These are phyloP conservation scores for Clavispora carvajalis DNA, from an alignment of 805 yeast genomes.

Conservation along the genomic window DNA sequence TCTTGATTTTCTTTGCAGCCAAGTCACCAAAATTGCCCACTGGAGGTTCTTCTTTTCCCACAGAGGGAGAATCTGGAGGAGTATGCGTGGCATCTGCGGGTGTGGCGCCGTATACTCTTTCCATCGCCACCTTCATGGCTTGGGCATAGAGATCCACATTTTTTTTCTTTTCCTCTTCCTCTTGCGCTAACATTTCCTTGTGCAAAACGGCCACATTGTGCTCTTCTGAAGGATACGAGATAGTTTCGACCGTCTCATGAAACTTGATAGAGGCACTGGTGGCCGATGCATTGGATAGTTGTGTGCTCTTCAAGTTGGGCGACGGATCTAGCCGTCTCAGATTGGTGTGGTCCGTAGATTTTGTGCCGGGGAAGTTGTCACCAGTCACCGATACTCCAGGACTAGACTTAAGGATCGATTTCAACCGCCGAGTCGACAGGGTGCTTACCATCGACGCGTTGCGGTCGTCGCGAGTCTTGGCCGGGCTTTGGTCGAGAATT, in stretches of 20 bases:
- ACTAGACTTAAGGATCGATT: conserved; percentile 31
- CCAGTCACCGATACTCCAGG: background rate
- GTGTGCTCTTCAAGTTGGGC: background rate
- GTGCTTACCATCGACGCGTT: conserved; percentile 11
- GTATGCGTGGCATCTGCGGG: conserved; percentile 1
- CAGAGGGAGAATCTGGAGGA: conserved; percentile 1
- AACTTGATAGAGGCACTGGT: conserved; percentile 31
- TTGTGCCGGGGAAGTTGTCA: background rate
- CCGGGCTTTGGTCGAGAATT: conserved; percentile 1
- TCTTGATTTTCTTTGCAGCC: conserved; percentile 10
- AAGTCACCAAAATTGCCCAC: background rate
- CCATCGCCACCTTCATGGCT: conserved; percentile 53
- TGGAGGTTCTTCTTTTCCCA: conserved; percentile 1
- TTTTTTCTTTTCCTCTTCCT: conserved; percentile 17
- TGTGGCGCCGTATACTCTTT: conserved; percentile 47
- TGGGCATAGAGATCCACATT: conserved; percentile 50
- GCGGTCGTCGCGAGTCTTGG: conserved; percentile 1
- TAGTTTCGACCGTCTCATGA: conserved; percentile 33
- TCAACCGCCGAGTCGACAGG: conserved; percentile 22
- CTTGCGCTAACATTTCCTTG: conserved; percentile 7
- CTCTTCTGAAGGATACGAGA: conserved; percentile 15
- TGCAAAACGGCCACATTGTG: conserved; percentile 4
- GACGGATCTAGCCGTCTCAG: background rate
- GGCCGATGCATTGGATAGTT: conserved; percentile 16
- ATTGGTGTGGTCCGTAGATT: background rate